A percentile compares a stretch with the other conserved stretches of the same genome.
phyloP scores from a whole-genome alignment of 116 monocot genomes.

The Posidonia oceanica region DNA sequence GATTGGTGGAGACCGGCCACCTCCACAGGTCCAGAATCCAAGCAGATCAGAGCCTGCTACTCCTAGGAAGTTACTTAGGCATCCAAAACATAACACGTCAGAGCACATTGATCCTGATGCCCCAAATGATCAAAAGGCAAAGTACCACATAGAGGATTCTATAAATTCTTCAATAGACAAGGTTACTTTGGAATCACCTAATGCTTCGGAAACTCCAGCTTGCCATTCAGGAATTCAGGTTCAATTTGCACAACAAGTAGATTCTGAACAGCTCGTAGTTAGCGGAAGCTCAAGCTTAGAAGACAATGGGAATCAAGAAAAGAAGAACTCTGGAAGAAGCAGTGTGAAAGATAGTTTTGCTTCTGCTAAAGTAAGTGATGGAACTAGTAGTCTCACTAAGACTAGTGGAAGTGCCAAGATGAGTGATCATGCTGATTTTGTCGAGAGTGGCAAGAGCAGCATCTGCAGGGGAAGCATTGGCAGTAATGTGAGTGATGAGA shows the following conservation, averaged over 20 bases:
- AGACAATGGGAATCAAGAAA: constrained; percentile 22
- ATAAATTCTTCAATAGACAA: constrained; percentile 10
- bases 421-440: constrained; percentile 24
- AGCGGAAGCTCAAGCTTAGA: constrained; percentile 9
- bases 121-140: constrained; percentile 9
- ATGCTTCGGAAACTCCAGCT: constrained; percentile 9
- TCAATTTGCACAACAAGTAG: constrained; percentile 4
- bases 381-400: constrained; percentile 28
- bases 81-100: neutral
- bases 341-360: constrained; percentile 31
- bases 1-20: neutral
- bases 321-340: constrained; percentile 18
- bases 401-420: constrained; percentile 45
- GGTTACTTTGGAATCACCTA: constrained; percentile 7
- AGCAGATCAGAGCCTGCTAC: constrained; percentile 11
- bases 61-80: constrained; percentile 5
- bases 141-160: constrained; percentile 6
- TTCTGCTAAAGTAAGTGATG: constrained; percentile 51
- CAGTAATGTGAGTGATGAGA: constrained; percentile 53
- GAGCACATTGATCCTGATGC: constrained; percentile 1
- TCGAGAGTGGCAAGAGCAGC: constrained; percentile 67
- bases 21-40: constrained; percentile 16
- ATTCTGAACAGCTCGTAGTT: constrained; percentile 3
- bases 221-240: neutral
- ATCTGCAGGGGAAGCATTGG: constrained; percentile 51